Conservation (phyloP, 2,329 filamentous ascomycete genomes). For the Colletotrichum costaricense region DNA sequence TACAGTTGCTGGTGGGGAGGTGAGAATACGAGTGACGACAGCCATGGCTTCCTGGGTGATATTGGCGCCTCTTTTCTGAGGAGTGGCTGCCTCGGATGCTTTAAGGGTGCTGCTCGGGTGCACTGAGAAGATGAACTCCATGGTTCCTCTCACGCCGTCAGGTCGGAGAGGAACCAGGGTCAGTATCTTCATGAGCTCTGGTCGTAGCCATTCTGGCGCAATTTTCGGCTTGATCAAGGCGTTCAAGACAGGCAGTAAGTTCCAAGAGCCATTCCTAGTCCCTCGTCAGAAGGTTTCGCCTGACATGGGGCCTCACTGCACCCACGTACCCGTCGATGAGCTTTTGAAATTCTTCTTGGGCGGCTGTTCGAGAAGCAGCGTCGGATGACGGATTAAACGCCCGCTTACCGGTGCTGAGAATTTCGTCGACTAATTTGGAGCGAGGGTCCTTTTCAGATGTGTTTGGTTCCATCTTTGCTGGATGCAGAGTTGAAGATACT, state of each 20-base stretch:
- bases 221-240: constrained; percentile 71
- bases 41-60: constrained; percentile 77
- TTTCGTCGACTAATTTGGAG: constrained; percentile 43
- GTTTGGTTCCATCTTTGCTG: constrained; percentile 26
- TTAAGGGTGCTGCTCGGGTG: constrained; percentile 65
- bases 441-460: constrained; percentile 18
- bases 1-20: constrained; percentile 67
- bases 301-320: constrained; percentile 7
- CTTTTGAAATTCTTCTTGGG: constrained; percentile 54
- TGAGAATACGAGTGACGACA: constrained; percentile 71
- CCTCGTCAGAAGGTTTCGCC: constrained; percentile 38
- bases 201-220: constrained; percentile 69
- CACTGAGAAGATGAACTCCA: constrained; percentile 78
- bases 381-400: constrained; percentile 60
- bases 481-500: not conserved
- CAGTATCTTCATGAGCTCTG: constrained; percentile 66
- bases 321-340: constrained; percentile 59
- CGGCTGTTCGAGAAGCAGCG: constrained; percentile 46
- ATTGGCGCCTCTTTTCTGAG: constrained; percentile 68
- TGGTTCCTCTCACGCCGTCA: constrained; percentile 73
- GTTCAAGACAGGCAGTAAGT: constrained; percentile 71
- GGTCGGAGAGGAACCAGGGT: constrained; percentile 70
- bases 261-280: constrained; percentile 53
- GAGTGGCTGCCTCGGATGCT: constrained; percentile 51
- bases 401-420: constrained; percentile 55